A percentile compares a stretch with the other conserved stretches of the same genome.
phyloP scores from a whole-genome alignment of 768 basidiomycete species.

The Pholiota conissans region DNA sequence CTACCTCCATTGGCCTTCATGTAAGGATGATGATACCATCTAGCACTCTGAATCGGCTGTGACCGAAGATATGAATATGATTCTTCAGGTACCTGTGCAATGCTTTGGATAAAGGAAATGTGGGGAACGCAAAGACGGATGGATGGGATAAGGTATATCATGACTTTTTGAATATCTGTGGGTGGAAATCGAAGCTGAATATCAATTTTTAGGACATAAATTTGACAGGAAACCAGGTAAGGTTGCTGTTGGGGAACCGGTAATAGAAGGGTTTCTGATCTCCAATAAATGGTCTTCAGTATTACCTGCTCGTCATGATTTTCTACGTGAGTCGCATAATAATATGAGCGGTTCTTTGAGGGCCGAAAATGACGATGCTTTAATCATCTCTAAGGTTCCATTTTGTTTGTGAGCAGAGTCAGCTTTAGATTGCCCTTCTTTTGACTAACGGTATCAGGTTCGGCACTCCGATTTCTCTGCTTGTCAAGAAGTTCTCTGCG shows the following conservation, averaged over 20 bases:
- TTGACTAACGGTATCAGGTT: conserved; percentile 30
- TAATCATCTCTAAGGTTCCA: conserved; percentile 30
- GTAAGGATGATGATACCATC: conserved; percentile 19
- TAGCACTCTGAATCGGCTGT: too few relatives aligned
- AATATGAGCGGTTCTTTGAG: too few relatives aligned
- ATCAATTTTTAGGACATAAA: conserved; percentile 33
- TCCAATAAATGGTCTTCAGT: too few relatives aligned
- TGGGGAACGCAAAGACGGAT: conserved; percentile 53
- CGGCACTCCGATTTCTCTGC: conserved; percentile 48
- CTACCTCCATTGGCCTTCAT: conserved; percentile 45
- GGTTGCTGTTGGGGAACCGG: not conserved
- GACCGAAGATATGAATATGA: too few relatives aligned
- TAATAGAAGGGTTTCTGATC: not conserved
- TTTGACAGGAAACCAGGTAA: conserved; percentile 45
- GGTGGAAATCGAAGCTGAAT: not conserved
- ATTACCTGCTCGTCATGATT: conserved; percentile 49
- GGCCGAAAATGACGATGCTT: not conserved
- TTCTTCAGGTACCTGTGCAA: conserved; percentile 45
- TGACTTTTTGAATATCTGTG: not conserved
- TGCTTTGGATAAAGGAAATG: conserved; percentile 49
- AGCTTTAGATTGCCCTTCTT: not conserved
- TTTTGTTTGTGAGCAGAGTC: conserved; percentile 40
- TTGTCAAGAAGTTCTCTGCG: conserved; percentile 49
- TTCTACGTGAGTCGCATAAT: conserved; percentile 35
- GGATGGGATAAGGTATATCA: conserved; percentile 48